Percentiles rank a stretch among this genome's conserved stretches.
These are phyloP conservation scores for Hypericum perforatum DNA, from an alignment of 345 rosid genomes.

Conservation along the genomic window DNA sequence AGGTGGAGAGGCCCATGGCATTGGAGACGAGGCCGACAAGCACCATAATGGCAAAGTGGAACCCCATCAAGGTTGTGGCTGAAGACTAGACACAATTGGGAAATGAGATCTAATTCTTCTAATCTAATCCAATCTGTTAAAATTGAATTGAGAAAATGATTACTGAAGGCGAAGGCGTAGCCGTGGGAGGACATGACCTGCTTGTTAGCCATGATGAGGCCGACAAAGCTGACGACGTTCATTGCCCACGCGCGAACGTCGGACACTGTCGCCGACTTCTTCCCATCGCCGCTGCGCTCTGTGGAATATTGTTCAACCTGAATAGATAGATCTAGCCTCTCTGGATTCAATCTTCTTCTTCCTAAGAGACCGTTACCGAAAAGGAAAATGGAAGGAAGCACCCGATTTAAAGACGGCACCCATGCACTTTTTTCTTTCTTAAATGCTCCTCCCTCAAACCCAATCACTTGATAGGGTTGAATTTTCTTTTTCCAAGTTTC, in stretches of 20 bases:
- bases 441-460: too few relatives aligned
- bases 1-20: slow-evolving; percentile 63
- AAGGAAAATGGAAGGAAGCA: too few relatives aligned
- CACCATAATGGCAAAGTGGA: slow-evolving; percentile 82
- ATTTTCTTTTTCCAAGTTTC: too few relatives aligned
- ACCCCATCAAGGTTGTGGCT: slow-evolving; percentile 90
- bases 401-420: too few relatives aligned
- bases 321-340: too few relatives aligned
- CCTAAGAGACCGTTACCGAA: too few relatives aligned
- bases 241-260: slow-evolving; percentile 95
- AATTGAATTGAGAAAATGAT: slow-evolving; percentile 3
- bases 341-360: too few relatives aligned
- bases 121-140: background rate
- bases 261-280: slow-evolving; percentile 56
- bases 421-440: too few relatives aligned
- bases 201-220: slow-evolving; percentile 94
- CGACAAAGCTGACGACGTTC: slow-evolving; percentile 87
- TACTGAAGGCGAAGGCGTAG: slow-evolving; percentile 75
- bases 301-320: too few relatives aligned
- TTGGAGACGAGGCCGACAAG: slow-evolving; percentile 77
- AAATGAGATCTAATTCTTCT: background rate
- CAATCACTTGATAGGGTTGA: too few relatives aligned
- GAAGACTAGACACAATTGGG: slow-evolving; percentile 8
- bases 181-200: slow-evolving; percentile 84
- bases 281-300: slow-evolving; percentile 57